A percentile compares a stretch with the other conserved stretches of the same genome.
Evolutionary conservation across 139 green algal species (phyloP).

Genomic region (Dunaliella primolecta): DNA sequence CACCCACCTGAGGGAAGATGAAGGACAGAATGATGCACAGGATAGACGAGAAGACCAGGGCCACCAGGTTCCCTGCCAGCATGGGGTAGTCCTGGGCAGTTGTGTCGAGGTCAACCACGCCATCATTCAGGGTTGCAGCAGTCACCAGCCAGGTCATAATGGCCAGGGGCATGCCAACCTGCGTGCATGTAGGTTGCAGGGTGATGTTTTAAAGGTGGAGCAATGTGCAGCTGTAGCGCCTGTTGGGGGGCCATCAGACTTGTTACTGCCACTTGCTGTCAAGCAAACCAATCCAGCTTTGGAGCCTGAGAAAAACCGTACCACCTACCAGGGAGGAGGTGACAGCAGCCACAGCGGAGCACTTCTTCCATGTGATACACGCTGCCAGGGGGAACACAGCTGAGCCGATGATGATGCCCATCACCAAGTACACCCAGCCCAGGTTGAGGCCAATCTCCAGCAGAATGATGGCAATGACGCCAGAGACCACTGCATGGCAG

Average conservation of each 20-base stretch:
- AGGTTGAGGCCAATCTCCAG: conserved; percentile 71
- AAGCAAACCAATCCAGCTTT: no score
- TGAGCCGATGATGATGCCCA: conserved; percentile 78
- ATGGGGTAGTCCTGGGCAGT: conserved; percentile 76
- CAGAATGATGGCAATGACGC: conserved; percentile 78
- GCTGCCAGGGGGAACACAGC: conserved; percentile 78
- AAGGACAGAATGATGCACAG: conserved; percentile 62
- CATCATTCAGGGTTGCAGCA: conserved; percentile 30
- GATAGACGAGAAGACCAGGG: conserved; percentile 66
- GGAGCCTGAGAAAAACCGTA: no score
- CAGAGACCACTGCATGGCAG: conserved; percentile 72
- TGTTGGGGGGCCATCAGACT: no score
- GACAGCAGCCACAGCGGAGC: conserved; percentile 62
- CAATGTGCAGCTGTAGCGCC: no score
- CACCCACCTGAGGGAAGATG: conserved; percentile 43
- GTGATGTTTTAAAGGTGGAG: no score
- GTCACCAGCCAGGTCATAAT: conserved; percentile 63
- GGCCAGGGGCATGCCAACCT: conserved; percentile 32
- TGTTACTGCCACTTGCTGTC: no score
- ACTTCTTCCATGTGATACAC: conserved; percentile 75
- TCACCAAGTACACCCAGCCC: conserved; percentile 79
- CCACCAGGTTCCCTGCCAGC: conserved; percentile 81
- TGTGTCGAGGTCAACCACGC: conserved; percentile 20
- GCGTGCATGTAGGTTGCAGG: no score
- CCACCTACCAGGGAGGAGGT: conserved; percentile 50